Conservation (phyloP, 2,329 filamentous ascomycete species). For the Fusarium pseudoanthophilum region DNA sequence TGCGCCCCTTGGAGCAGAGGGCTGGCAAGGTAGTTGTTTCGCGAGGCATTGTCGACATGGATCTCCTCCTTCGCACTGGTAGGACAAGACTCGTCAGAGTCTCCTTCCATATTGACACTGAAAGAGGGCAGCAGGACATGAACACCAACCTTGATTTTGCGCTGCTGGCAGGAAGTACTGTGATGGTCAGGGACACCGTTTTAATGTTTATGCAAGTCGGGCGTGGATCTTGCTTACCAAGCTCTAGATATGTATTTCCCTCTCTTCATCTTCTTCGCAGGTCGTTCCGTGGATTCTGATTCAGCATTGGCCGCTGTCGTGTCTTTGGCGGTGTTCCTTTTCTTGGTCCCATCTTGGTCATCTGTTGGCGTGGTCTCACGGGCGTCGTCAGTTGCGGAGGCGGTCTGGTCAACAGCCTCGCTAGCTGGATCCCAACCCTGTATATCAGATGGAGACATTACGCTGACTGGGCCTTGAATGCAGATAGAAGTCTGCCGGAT, state of each 20-base stretch:
- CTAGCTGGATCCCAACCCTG: neutral
- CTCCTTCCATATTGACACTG: neutral
- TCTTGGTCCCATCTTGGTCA: neutral
- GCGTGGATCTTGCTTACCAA: constrained; percentile 6
- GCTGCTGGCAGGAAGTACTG: constrained; percentile 34
- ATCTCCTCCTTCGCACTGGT: constrained; percentile 31
- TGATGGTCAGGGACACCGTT: neutral
- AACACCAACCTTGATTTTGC: constrained; percentile 30
- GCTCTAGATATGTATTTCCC: constrained; percentile 38
- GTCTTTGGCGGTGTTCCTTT: neutral
- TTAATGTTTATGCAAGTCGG: too few species aligned
- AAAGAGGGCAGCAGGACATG: neutral
- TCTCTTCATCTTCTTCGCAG: constrained; percentile 31
- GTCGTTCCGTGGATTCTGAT: neutral
- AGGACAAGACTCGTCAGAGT: neutral
- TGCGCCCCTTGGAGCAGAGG: constrained; percentile 10
- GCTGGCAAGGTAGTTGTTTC: constrained; percentile 20
- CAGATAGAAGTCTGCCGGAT: neutral
- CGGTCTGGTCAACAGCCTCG: neutral
- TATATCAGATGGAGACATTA: neutral
- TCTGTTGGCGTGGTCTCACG: neutral
- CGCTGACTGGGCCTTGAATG: neutral
- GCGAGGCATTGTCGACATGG: constrained; percentile 26
- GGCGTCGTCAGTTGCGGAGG: neutral
- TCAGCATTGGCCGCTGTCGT: neutral